Evolutionary conservation across 345 rosid genomes (phyloP).

Genomic region (Heritiera fomes): DNA sequence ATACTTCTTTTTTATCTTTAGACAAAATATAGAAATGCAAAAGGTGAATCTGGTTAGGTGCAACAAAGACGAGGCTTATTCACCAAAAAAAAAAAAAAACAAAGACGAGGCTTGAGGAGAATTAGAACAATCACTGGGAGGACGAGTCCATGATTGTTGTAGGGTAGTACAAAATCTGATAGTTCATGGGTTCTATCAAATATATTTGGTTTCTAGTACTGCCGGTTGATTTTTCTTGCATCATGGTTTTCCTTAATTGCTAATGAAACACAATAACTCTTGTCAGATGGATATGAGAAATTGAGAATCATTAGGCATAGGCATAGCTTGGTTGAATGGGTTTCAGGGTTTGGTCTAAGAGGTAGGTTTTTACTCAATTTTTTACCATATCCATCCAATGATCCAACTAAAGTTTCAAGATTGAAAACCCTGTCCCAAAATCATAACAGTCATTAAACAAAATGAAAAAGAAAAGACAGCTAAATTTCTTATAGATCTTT

Average conservation of each 20-base stretch:
- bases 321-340: not conserved
- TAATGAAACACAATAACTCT: not conserved
- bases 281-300: not conserved
- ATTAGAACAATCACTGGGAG: not conserved
- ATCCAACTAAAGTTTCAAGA: not conserved
- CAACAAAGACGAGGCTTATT: not conserved
- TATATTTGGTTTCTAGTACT: not conserved
- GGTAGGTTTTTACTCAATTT: not conserved
- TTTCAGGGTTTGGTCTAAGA: not conserved
- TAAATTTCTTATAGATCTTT: too few species aligned
- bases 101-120: not conserved
- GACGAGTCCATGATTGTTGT: not conserved
- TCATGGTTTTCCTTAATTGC: not conserved
- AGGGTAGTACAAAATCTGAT: not conserved
- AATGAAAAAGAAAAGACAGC: not conserved
- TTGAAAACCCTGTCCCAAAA: not conserved
- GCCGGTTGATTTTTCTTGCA: not conserved
- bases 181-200: not conserved
- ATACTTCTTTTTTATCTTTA: not conserved
- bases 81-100: not conserved
- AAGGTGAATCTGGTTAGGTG: not conserved
- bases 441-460: not conserved
- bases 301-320: not conserved
- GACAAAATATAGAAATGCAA: not conserved
- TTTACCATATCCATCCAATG: not conserved